Evolutionary conservation across 305 asterid species (phyloP).

Genomic region (Rubia peregrina): DNA sequence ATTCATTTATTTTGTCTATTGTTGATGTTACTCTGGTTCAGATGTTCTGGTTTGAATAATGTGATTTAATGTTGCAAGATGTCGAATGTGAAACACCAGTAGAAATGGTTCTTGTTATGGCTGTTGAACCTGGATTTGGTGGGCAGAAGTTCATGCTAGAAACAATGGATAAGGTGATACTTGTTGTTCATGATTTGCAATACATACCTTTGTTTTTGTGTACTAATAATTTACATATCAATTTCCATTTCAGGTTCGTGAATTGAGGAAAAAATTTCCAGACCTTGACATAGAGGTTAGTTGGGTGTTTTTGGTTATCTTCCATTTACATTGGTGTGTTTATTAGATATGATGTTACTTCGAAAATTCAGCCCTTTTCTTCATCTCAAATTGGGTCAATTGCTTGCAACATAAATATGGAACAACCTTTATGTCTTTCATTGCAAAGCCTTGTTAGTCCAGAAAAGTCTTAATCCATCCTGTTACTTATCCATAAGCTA

Average conservation of each 20-base stretch:
- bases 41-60: neutral
- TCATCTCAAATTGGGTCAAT: neutral
- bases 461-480: neutral
- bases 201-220: neutral
- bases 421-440: neutral
- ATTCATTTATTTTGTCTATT: neutral
- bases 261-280: no score
- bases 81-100: conserved; percentile 53
- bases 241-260: conserved; percentile 4
- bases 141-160: conserved; percentile 89
- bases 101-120: conserved; percentile 91
- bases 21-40: neutral
- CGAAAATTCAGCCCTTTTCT: neutral
- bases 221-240: neutral
- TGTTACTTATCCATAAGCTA: neutral
- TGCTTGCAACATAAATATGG: neutral
- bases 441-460: neutral
- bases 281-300: no score
- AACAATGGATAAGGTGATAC: conserved; percentile 22
- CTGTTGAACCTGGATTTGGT: conserved; percentile 98
- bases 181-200: neutral
- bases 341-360: neutral
- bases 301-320: neutral
- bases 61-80: conserved; percentile 24
- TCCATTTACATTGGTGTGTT: neutral